phyloP scores from a whole-genome alignment of 2,329 filamentous ascomycete species.

The Bipolaris oryzae region DNA sequence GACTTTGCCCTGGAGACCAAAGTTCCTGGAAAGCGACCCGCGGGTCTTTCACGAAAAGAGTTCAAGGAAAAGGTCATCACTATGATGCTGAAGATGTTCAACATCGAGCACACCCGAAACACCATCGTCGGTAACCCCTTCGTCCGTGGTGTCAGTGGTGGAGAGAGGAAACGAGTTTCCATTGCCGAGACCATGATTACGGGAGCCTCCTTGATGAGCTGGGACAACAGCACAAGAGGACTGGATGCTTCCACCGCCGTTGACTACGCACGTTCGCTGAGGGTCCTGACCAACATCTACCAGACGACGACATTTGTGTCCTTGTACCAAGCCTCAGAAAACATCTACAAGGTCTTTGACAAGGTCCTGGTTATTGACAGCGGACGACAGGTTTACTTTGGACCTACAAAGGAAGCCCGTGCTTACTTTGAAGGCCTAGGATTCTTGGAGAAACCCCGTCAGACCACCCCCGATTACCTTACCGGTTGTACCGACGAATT shows the following conservation, averaged over 20 bases:
- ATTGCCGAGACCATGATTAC: constrained; percentile 84
- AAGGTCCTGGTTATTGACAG: constrained; percentile 83
- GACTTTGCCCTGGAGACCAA: constrained; percentile 85
- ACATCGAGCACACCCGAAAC: constrained; percentile 84
- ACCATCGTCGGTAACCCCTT: constrained; percentile 86
- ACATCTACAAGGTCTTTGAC: constrained; percentile 79
- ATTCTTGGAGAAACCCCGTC: constrained; percentile 74
- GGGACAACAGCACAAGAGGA: constrained; percentile 59
- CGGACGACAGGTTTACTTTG: constrained; percentile 78
- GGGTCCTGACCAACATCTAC: constrained; percentile 79
- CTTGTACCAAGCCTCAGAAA: constrained; percentile 84
- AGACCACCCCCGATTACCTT: constrained; percentile 81
- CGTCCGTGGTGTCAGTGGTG: constrained; percentile 76
- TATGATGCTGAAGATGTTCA: constrained; percentile 86
- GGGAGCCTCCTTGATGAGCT: constrained; percentile 72
- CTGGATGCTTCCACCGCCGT: constrained; percentile 57
- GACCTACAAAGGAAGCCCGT: constrained; percentile 69
- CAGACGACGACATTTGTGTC: constrained; percentile 84
- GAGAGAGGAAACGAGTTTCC: constrained; percentile 78
- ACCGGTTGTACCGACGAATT: constrained; percentile 85
- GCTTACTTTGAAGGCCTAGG: constrained; percentile 78
- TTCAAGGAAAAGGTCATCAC: constrained; percentile 79
- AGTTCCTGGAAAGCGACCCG: constrained; percentile 78
- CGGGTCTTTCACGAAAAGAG: constrained; percentile 71
- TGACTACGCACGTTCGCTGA: constrained; percentile 56